Conservation (phyloP, 2,329 filamentous ascomycete genomes). For the Fusarium sp. region DNA sequence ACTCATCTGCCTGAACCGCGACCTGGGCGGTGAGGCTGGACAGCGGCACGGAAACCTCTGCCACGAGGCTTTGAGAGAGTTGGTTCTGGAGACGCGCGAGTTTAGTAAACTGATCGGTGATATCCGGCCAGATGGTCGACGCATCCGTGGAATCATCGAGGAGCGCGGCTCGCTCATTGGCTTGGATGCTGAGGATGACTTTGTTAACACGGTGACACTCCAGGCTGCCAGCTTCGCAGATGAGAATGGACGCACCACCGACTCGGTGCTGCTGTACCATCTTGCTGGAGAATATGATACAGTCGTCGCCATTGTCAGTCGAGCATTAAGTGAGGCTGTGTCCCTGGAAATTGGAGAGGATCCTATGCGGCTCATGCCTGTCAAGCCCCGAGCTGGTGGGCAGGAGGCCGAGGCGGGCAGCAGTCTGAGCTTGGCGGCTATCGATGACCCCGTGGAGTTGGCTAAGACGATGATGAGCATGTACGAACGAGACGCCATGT, state of each 20-base stretch:
- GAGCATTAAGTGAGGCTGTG: conserved; percentile 90
- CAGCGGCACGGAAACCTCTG: conserved; percentile 86
- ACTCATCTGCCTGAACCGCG: conserved; percentile 91
- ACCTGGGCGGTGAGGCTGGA: conserved; percentile 82
- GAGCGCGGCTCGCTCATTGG: conserved; percentile 86
- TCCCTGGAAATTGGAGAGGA: conserved; percentile 89
- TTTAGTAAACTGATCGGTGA: conserved; percentile 96
- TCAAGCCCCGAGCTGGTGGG: conserved; percentile 77
- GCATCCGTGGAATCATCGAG: conserved; percentile 90
- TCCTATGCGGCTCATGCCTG: conserved; percentile 81
- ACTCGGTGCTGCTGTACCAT: conserved; percentile 95
- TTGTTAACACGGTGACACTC: conserved; percentile 91
- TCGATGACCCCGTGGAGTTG: conserved; percentile 74
- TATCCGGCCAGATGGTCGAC: conserved; percentile 86
- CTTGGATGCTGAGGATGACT: conserved; percentile 84
- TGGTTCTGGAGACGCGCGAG: conserved; percentile 96
- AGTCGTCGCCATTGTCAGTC: conserved; percentile 91
- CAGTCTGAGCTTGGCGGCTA: conserved; percentile 73
- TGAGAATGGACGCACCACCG: conserved; percentile 92
- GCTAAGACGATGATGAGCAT: conserved; percentile 75
- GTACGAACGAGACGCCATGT: conserved; percentile 75
- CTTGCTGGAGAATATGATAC: conserved; percentile 95
- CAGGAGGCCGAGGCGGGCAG: conserved; percentile 61
- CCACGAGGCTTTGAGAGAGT: conserved; percentile 92
- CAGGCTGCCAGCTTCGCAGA: conserved; percentile 95